Evolutionary conservation across 257 asterid genomes (phyloP).

Genomic region (Galeopsis tetrahit): DNA sequence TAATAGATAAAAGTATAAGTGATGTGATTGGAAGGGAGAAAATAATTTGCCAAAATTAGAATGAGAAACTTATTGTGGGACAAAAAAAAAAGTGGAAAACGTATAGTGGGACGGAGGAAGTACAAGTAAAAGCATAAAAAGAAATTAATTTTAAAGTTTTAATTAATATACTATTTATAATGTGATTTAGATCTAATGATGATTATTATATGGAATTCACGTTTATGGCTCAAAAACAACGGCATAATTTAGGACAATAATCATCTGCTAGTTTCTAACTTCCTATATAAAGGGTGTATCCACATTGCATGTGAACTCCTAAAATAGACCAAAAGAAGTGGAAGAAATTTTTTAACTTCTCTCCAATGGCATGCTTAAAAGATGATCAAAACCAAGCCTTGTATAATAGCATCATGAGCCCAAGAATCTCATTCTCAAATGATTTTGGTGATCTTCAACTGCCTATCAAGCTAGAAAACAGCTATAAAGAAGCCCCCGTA

Average conservation of each 20-base stretch:
- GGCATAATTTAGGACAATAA: conserved; percentile 37
- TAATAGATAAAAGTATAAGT: no score
- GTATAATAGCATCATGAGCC: conserved; percentile 25
- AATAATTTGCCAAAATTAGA: no score
- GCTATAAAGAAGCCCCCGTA: conserved; percentile 73
- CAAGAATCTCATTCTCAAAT: conserved; percentile 88
- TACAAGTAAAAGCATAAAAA: neutral
- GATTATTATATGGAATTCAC: conserved; percentile 34
- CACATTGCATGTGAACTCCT: conserved; percentile 40
- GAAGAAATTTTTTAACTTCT: neutral
- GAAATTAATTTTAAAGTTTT: neutral
- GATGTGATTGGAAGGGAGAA: no score
- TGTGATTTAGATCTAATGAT: conserved; percentile 35
- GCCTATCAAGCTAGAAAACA: conserved; percentile 47
- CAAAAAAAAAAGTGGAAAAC: no score
- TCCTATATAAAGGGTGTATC: conserved; percentile 42
- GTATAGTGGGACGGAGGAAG: no score
- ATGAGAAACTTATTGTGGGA: no score
- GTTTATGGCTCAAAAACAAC: conserved; percentile 30
- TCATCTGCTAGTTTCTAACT: neutral
- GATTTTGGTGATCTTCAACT: conserved; percentile 64
- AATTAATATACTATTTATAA: neutral
- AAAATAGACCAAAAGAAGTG: conserved; percentile 23
- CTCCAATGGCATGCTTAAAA: conserved; percentile 58
- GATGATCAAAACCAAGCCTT: conserved; percentile 20